A percentile compares a stretch with the other conserved stretches of the same genome.
phyloP scores from a whole-genome alignment of 805 yeast species.

The Zygotorulaspora florentina region DNA sequence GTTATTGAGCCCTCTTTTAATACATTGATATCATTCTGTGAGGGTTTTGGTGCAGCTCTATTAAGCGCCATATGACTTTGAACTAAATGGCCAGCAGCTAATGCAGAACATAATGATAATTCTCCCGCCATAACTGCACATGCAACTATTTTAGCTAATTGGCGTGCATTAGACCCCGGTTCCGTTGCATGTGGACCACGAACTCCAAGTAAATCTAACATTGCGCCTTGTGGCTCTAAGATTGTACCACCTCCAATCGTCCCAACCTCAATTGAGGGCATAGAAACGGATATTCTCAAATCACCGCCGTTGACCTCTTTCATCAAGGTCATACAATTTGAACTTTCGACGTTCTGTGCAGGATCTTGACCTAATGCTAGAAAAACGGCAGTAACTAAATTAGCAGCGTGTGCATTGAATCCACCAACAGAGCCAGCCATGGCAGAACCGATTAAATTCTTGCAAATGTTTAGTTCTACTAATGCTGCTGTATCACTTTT shows the following conservation, averaged over 20 bases:
- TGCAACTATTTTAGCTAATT: conserved; percentile 87
- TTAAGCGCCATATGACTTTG: conserved; percentile 97
- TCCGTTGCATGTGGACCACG: conserved; percentile 90
- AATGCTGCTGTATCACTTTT: conserved; percentile 90
- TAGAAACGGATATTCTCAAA: conserved; percentile 88
- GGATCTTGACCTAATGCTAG: conserved; percentile 99
- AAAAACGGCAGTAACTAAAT: conserved; percentile 88
- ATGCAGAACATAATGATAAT: conserved; percentile 87
- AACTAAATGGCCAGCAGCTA: conserved; percentile 97
- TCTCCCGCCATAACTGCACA: conserved; percentile 96
- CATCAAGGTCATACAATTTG: conserved; percentile 96
- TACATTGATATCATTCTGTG: conserved; percentile 41
- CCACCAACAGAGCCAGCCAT: conserved; percentile 99
- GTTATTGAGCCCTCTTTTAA: conserved; percentile 68
- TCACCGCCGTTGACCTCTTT: conserved; percentile 82
- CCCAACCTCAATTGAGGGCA: conserved; percentile 99
- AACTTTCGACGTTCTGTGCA: conserved; percentile 97
- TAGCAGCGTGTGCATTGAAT: conserved; percentile 97
- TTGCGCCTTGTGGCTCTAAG: conserved; percentile 93
- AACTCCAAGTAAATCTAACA: conserved; percentile 91
- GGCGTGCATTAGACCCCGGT: conserved; percentile 94
- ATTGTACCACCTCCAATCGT: conserved; percentile 99
- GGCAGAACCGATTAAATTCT: conserved; percentile 93
- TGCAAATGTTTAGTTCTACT: conserved; percentile 82
- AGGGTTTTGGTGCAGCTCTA: conserved; percentile 47